Evolutionary conservation across 176 grass and related monocot genomes (phyloP).

Genomic region (Bromus sterilis): DNA sequence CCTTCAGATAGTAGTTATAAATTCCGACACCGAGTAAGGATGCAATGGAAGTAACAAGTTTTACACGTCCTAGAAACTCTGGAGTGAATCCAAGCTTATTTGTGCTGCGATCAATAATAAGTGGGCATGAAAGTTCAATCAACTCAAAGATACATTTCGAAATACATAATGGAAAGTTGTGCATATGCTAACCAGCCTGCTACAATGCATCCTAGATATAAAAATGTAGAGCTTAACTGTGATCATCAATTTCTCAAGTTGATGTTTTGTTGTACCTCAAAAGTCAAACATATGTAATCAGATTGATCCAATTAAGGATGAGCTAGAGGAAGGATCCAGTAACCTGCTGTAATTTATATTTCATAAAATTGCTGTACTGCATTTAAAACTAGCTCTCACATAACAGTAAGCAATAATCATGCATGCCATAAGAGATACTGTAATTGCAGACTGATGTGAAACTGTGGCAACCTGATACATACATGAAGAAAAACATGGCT

Average conservation of each 20-base stretch:
- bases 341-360: not conserved
- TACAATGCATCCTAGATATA: not conserved
- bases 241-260: not conserved
- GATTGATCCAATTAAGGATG: conserved; percentile 5
- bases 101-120: conserved; percentile 67
- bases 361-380: conserved; percentile 1
- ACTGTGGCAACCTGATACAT: conserved; percentile 28
- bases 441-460: not conserved
- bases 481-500: conserved; percentile 98
- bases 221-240: not conserved
- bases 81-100: conserved; percentile 96
- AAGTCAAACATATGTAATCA: not conserved
- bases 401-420: conserved; percentile 9
- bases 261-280: not conserved
- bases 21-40: conserved; percentile 82
- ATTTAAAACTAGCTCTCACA: conserved; percentile 9
- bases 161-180: not conserved
- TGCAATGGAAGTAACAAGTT: conserved; percentile 94
- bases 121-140: not conserved
- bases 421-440: not conserved
- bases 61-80: conserved; percentile 94
- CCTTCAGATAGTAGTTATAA: conserved; percentile 94
- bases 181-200: not conserved
- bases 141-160: not conserved
- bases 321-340: not conserved